Conservation (phyloP, 2,329 filamentous ascomycete genomes). For the Sclerotinia nivalis region DNA sequence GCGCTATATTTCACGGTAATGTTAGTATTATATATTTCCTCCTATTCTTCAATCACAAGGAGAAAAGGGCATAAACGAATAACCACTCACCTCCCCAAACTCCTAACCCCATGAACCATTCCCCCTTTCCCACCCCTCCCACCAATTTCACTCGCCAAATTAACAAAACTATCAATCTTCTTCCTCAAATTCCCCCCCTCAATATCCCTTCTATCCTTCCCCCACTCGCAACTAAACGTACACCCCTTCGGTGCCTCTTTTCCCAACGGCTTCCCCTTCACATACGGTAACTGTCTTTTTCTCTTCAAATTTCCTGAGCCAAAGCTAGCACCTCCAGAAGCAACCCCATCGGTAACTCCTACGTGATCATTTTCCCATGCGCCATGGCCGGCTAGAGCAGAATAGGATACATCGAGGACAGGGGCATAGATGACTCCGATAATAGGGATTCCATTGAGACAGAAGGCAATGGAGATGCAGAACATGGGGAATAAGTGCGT, state of each 20-base stretch:
- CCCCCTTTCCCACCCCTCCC: slow-evolving; percentile 66
- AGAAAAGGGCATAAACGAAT: not conserved
- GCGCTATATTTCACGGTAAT: slow-evolving; percentile 51
- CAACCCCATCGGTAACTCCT: not conserved
- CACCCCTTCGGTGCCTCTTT: slow-evolving; percentile 65
- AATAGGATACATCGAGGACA: slow-evolving; percentile 68
- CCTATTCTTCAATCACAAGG: too few relatives aligned
- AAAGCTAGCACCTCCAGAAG: not conserved
- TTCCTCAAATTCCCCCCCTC: slow-evolving; percentile 67
- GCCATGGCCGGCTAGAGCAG: slow-evolving; percentile 63
- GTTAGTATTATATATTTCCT: not conserved
- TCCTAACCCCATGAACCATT: slow-evolving; percentile 77
- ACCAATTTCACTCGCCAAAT: slow-evolving; percentile 68
- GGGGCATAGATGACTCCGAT: slow-evolving; percentile 74
- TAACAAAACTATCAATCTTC: slow-evolving; percentile 74
- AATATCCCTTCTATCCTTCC: slow-evolving; percentile 69
- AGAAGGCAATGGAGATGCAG: slow-evolving; percentile 74
- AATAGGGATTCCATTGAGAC: slow-evolving; percentile 58
- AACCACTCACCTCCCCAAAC: slow-evolving; percentile 57
- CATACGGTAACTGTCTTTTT: slow-evolving; percentile 66
- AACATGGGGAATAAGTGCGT: slow-evolving; percentile 81
- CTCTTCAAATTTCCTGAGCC: slow-evolving; percentile 18
- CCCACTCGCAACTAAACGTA: slow-evolving; percentile 76
- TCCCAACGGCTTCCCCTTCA: slow-evolving; percentile 63
- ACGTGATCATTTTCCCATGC: slow-evolving; percentile 51